These are phyloP conservation scores for Hyaloperonospora brassicae DNA, from an alignment of 352 stramenopile genomes.

Conservation along the genomic window DNA sequence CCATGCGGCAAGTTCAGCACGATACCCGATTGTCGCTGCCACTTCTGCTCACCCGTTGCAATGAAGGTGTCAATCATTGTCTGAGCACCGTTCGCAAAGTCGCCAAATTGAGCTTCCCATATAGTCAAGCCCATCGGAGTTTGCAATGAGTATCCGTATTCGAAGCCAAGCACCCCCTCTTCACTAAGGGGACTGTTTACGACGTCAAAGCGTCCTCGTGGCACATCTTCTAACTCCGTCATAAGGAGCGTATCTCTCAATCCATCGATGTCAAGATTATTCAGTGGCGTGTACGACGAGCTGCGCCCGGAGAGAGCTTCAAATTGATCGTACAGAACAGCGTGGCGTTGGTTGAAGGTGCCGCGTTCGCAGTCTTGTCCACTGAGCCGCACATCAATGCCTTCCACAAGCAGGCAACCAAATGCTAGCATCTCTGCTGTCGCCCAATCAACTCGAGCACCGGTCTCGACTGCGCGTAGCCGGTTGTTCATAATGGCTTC, in stretches of 20 bases:
- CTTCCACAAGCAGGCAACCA: constrained; percentile 76
- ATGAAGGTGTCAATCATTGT: constrained; percentile 87
- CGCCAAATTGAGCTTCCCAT: constrained; percentile 90
- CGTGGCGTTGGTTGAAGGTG: constrained; percentile 87
- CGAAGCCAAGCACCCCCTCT: constrained; percentile 78
- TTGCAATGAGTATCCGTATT: constrained; percentile 83
- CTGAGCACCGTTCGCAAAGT: constrained; percentile 85
- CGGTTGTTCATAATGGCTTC: constrained; percentile 84
- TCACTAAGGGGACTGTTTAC: constrained; percentile 82
- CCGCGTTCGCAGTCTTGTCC: constrained; percentile 86
- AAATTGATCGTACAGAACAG: constrained; percentile 84
- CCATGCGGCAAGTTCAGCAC: constrained; percentile 75
- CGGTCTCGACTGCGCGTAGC: constrained; percentile 66
- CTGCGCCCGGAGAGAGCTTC: constrained; percentile 68
- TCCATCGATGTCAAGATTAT: constrained; percentile 51
- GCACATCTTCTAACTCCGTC: constrained; percentile 32
- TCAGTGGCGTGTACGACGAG: constrained; percentile 92
- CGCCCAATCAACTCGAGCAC: constrained; percentile 80
- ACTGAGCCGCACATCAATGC: constrained; percentile 73
- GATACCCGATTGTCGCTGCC: constrained; percentile 85
- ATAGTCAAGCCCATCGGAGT: constrained; percentile 68
- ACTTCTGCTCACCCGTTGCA: constrained; percentile 78
- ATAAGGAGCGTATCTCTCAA: constrained; percentile 40
- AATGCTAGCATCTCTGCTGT: constrained; percentile 86
- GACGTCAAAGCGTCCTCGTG: constrained; percentile 52